Evolutionary conservation across 352 stramenopile species (phyloP).

Genomic region (Peronospora belbahrii): DNA sequence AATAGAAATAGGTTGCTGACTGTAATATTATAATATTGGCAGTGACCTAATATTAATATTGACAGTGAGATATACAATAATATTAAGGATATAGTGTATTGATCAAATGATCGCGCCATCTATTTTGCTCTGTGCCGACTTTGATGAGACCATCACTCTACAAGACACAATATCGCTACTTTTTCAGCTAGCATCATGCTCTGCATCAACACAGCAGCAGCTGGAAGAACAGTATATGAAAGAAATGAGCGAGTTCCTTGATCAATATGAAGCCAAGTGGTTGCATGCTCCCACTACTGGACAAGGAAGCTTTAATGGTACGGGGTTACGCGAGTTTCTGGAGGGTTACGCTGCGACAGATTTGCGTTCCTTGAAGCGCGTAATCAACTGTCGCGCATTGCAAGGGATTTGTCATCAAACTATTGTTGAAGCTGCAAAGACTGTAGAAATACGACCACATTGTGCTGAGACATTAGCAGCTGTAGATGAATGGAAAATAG

Average conservation of each 20-base stretch:
- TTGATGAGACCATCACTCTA: constrained; percentile 64
- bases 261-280: constrained; percentile 13
- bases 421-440: constrained; percentile 2
- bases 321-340: constrained; percentile 35
- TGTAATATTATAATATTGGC: too few relatives aligned
- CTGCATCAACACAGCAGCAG: constrained; percentile 4
- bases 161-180: constrained; percentile 53
- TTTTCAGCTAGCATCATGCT: constrained; percentile 27
- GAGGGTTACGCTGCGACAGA: constrained; percentile 36
- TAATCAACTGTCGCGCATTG: constrained; percentile 27
- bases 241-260: constrained; percentile 20
- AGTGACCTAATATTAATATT: too few relatives aligned
- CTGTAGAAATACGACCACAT: constrained; percentile 23
- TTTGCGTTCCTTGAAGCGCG: constrained; percentile 39
- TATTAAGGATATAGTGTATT: too few relatives aligned
- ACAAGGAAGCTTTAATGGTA: constrained; percentile 24
- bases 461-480: constrained; percentile 26
- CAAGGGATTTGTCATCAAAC: constrained; percentile 24
- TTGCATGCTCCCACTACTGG: not conserved
- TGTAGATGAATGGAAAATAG: constrained; percentile 24
- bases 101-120: not conserved
- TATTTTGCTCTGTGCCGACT: constrained; percentile 57
- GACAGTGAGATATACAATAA: too few relatives aligned
- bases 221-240: constrained; percentile 32
- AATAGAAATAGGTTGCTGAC: too few relatives aligned